Base-by-base conservation (phyloP, 176 grass and related monocot species). In the Rhipidocladum racemiflorum region DNA sequence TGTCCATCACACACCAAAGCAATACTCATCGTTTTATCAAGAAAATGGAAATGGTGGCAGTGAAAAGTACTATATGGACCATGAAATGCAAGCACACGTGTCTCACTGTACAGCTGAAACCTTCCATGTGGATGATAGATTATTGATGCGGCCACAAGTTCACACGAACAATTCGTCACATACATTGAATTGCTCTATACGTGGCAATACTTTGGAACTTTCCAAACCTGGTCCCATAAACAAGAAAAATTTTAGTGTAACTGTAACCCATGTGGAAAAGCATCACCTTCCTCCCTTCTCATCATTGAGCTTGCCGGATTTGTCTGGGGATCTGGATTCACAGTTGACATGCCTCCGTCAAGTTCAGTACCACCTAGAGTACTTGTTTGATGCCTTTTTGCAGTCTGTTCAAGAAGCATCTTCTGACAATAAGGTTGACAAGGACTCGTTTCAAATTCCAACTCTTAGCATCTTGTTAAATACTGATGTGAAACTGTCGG, bases 301-400 rank as follows among this genome's bases (percentile, higher is more conserved):
- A 27, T 56, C 27, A n/a, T 85, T 51, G 65, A 84, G 44, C 59
- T 75, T 92, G 62, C 50, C 78, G 0, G 84, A 92, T 87, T 81
- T 97, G 35, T 82, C 84, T 15, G 92, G 88, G 40, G 90, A 94
- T 83, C 51, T 97, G 72, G 88, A 89, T 75, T 85, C 59, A 18
- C 89, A 94, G 23, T 76, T 92, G 74, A 85, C 64, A 86, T 83
- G 75, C 70, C 84, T 97, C 64, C 88, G 89, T 43, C 84, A 85
- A 43, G 72, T 93, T 75, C 88, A 97, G 53, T 90, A 87, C 48
- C 74, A 91, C 56, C 64, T 91, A 21, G 89, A 89, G 36, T 90
- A 87, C 77, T 70, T 89, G 76, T 88, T 92, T 61, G 70, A 81
- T 86, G 81, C 29, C 4, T 55, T 91, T 66, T 61, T 85, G 35